These are phyloP conservation scores for Pseudogymnoascus sp. DNA, from an alignment of 2,329 filamentous ascomycete genomes.

Conservation along the genomic window DNA sequence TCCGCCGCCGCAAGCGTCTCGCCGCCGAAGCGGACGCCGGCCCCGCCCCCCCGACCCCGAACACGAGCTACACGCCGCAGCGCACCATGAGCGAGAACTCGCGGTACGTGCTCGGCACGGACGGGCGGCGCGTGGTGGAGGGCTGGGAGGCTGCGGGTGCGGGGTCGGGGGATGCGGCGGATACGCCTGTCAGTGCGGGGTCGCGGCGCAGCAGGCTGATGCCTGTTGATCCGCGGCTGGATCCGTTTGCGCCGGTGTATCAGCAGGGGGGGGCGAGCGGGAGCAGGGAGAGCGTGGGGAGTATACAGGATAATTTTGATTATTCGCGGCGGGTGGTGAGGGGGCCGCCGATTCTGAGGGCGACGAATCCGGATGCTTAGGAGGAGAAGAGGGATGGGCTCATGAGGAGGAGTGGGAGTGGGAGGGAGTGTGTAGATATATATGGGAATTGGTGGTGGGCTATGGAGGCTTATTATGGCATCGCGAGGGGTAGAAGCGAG, in stretches of 20 bases:
- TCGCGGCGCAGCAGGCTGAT: constrained; percentile 45
- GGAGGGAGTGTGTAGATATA: background rate
- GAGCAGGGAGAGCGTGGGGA: constrained; percentile 56
- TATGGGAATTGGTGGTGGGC: background rate
- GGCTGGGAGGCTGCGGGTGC: constrained; percentile 22
- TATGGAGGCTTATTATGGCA: background rate
- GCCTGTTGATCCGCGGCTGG: constrained; percentile 55
- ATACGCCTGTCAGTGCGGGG: constrained; percentile 7
- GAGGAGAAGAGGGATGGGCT: background rate
- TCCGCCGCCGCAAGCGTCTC: constrained; percentile 35
- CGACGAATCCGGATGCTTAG: constrained; percentile 47
- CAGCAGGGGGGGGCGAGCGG: constrained; percentile 40
- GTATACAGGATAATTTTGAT: constrained; percentile 55
- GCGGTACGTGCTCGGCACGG: constrained; percentile 27
- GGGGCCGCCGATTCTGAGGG: constrained; percentile 44
- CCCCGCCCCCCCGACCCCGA: constrained; percentile 14
- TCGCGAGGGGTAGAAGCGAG: background rate
- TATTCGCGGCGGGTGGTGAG: constrained; percentile 46
- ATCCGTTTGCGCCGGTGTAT: constrained; percentile 52
- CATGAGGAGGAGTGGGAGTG: background rate
- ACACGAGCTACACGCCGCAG: constrained; percentile 21
- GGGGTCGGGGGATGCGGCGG: background rate
- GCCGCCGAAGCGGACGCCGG: constrained; percentile 33
- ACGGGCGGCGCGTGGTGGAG: constrained; percentile 27
- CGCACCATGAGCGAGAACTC: constrained; percentile 29